Evolutionary conservation across 2,329 filamentous ascomycete species (phyloP).

Genomic region (Trichoderma breve): DNA sequence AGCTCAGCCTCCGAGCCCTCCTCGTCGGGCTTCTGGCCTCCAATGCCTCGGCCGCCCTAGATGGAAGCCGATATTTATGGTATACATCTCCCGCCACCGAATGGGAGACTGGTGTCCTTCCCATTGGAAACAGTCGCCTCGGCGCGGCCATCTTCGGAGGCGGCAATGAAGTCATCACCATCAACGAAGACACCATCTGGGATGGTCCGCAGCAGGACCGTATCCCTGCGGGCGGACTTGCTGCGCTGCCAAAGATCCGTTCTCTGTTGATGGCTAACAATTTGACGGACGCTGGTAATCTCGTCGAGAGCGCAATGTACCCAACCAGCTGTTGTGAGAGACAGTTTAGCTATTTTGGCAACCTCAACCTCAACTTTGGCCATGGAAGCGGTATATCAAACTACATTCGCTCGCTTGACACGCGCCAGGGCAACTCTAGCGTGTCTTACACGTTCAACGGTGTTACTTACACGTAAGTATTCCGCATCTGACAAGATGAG

Average conservation of each 20-base stretch:
- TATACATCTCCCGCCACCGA: conserved; percentile 22
- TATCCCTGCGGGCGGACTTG: conserved; percentile 34
- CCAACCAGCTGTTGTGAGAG: neutral
- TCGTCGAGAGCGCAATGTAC: conserved; percentile 25
- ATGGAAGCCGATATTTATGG: conserved; percentile 24
- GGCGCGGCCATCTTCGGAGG: conserved; percentile 42
- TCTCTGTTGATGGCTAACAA: conserved; percentile 37
- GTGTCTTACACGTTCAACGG: conserved; percentile 37
- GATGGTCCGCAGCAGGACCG: conserved; percentile 39
- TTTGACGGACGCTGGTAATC: conserved; percentile 37
- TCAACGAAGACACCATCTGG: conserved; percentile 47
- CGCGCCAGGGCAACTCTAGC: conserved; percentile 34
- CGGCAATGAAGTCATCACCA: conserved; percentile 37
- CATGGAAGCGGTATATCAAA: conserved; percentile 28
- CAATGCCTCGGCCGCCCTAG: conserved; percentile 2
- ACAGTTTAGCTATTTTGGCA: conserved; percentile 22
- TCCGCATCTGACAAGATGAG: neutral
- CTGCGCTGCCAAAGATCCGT: conserved; percentile 35
- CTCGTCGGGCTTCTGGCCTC: neutral
- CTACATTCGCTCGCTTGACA: conserved; percentile 40
- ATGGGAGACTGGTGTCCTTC: conserved; percentile 35
- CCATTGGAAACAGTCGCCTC: conserved; percentile 45
- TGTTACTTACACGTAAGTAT: conserved; percentile 26
- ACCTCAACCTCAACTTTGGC: conserved; percentile 37
- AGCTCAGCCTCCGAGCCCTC: conserved; percentile 6